Evolutionary conservation across 768 basidiomycete species (phyloP), one percentile per base, ranked within the genome.

Genomic region (Stropharia rugosoannulata): DNA sequence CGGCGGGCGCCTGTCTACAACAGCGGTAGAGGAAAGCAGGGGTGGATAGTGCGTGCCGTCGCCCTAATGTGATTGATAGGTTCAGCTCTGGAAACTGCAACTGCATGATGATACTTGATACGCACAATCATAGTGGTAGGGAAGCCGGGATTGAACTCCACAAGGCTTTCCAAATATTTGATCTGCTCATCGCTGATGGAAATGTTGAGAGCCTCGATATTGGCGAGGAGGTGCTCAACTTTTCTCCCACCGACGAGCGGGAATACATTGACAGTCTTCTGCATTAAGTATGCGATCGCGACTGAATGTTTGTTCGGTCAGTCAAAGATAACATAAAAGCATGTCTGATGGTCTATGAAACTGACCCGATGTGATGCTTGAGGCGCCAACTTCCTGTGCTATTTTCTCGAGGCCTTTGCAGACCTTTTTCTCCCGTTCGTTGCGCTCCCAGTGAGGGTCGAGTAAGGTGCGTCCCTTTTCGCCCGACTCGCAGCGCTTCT

Each of bases 231-330:
- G 36, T 81, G 77, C 64, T 76, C 74, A 35, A 76, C 68, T 59
- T 79, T 66, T 32, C 63, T 49, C 3, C 62, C 65, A 3, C 65
- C 64, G 27, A 82, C 64, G 53, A 82, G 71, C 1, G 80, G 80
- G 67, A 83, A 82, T 0, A 81, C 79, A 47, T 73, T 80, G 0
- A 77, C 74, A 3, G 77, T 70, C 65, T 83, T 85, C 47, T 81
- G 79, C 68, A 84, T 69, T 10, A 84, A 65, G 55, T 82, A 83
- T 12, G 80, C 79, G 56, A 84, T 77, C 8, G 80, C 80, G 4
- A 82, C 79, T 78, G 32, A 11, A 16, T 9, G 40, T 41, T 44
- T 6, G n/a, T n/a, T 36, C 5, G 37, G 42, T 5, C 35, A 22
- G 40, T 25, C 22, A 55, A 22, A 42, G 35, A 35, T n/a, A 42